Evolutionary conservation across 352 stramenopile species (phyloP).

Genomic region (Pythium rishiriense): DNA sequence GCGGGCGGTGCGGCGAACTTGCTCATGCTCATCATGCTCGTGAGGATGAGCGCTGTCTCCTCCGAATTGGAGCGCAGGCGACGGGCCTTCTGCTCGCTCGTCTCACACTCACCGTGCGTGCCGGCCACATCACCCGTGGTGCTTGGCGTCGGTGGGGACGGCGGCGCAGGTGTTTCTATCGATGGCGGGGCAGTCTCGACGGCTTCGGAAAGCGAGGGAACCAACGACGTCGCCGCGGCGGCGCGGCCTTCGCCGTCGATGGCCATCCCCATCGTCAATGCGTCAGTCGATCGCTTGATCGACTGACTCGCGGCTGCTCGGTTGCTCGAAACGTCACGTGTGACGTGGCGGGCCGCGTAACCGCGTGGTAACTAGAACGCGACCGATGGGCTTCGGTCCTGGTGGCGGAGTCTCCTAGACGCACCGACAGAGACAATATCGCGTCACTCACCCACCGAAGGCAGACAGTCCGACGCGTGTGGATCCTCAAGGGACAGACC

Average conservation of each 20-base stretch:
- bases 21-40: constrained; percentile 77
- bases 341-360: constrained; percentile 21
- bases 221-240: constrained; percentile 3
- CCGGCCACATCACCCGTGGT: constrained; percentile 11
- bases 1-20: constrained; percentile 29
- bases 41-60: constrained; percentile 87
- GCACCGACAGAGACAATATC: neutral
- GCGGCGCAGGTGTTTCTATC: neutral
- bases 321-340: constrained; percentile 25
- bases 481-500: constrained; percentile 32
- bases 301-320: constrained; percentile 7
- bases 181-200: neutral
- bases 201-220: neutral
- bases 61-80: constrained; percentile 62
- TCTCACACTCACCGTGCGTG: constrained; percentile 9
- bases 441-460: neutral
- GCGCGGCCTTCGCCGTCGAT: constrained; percentile 53
- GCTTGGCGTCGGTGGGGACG: neutral
- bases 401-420: neutral
- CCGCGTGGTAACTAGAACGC: neutral
- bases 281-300: neutral
- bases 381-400: neutral
- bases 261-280: constrained; percentile 56
- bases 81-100: constrained; percentile 19
- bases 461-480: neutral